These are phyloP conservation scores for Fraxinus baroniana DNA, from an alignment of 305 asterid genomes.

Conservation along the genomic window DNA sequence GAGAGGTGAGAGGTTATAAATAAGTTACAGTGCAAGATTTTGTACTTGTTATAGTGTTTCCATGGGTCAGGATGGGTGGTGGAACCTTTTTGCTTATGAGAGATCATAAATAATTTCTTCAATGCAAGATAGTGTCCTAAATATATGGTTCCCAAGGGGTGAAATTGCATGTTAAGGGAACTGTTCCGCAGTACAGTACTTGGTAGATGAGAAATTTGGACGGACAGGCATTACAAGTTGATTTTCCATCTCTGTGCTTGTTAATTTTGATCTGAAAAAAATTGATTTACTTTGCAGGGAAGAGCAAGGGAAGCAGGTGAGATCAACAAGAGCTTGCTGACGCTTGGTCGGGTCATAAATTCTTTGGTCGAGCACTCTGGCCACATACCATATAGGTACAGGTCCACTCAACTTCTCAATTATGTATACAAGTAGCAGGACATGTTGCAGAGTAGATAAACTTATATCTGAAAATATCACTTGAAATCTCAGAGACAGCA, in stretches of 20 bases:
- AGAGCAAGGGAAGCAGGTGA: constrained; percentile 56
- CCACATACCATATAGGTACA: constrained; percentile 57
- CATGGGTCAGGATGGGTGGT: not conserved
- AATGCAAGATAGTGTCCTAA: not conserved
- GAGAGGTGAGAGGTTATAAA: constrained; percentile 44
- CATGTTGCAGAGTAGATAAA: not conserved
- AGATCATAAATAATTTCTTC: not conserved
- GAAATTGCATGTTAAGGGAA: not conserved
- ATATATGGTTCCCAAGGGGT: not conserved
- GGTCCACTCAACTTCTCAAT: not conserved
- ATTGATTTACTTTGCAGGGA: constrained; percentile 23
- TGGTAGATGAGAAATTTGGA: not conserved
- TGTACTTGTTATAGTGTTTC: not conserved
- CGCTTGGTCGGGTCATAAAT: constrained; percentile 55
- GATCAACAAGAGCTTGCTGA: constrained; percentile 58
- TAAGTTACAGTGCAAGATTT: not conserved
- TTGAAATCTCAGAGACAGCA: constrained; percentile 47
- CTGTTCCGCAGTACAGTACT: not conserved
- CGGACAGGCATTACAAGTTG: not conserved
- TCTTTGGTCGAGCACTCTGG: constrained; percentile 51
- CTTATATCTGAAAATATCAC: not conserved
- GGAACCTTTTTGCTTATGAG: not conserved
- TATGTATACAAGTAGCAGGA: not conserved
- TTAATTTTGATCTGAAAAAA: not conserved
- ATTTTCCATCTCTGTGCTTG: not conserved